Conservation (phyloP, 2,329 filamentous ascomycete species). For the Colletotrichum filicis region DNA sequence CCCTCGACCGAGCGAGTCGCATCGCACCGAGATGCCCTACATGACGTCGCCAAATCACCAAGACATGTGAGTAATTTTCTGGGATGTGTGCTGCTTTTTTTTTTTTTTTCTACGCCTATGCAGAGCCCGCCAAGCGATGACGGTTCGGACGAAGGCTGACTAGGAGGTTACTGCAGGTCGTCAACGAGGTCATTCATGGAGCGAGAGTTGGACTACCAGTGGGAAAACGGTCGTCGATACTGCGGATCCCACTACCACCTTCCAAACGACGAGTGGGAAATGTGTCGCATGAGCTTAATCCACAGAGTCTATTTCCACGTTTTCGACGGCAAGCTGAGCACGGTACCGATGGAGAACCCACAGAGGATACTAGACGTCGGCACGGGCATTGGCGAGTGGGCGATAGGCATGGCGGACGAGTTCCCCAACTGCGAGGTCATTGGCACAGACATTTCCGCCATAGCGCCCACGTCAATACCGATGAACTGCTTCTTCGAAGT, state of each 20-base stretch:
- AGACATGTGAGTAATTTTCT: conserved; percentile 51
- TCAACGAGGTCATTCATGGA: conserved; percentile 62
- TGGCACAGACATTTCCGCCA: conserved; percentile 68
- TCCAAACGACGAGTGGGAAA: conserved; percentile 74
- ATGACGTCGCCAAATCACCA: conserved; percentile 43
- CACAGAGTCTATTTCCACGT: conserved; percentile 71
- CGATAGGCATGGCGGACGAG: conserved; percentile 63
- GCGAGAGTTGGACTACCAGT: conserved; percentile 64
- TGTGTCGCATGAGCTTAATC: conserved; percentile 69
- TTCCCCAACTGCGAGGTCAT: conserved; percentile 66
- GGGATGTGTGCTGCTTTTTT: not conserved
- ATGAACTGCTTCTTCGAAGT: conserved; percentile 70
- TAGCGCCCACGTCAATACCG: conserved; percentile 66
- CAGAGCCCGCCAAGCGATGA: not conserved
- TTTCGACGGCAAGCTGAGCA: conserved; percentile 56
- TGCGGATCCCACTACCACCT: conserved; percentile 69
- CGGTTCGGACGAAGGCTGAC: conserved; percentile 37
- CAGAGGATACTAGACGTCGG: conserved; percentile 65
- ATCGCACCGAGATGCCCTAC: conserved; percentile 49
- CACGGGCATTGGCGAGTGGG: conserved; percentile 66
- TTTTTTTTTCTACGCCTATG: no score
- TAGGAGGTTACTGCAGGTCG: conserved; percentile 42
- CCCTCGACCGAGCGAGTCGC: conserved; percentile 47
- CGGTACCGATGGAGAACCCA: conserved; percentile 53
- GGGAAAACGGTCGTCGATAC: conserved; percentile 72